These are phyloP conservation scores for Linum trigynum DNA, from an alignment of 345 rosid species.

Conservation along the genomic window DNA sequence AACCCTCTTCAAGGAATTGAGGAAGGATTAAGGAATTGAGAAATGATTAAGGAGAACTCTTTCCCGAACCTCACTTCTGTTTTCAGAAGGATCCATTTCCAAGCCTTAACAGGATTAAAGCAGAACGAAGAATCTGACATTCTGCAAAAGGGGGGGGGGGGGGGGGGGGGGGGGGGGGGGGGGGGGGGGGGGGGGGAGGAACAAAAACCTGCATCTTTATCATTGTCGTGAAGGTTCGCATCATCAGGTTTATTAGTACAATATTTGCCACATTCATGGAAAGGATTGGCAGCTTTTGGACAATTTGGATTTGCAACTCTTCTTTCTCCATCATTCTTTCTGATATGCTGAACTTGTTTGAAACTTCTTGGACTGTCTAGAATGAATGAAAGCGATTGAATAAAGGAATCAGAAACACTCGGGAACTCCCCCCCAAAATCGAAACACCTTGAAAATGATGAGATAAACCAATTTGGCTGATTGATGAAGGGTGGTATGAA, in stretches of 20 bases:
- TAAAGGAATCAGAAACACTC: too few relatives aligned
- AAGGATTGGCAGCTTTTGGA: slow-evolving; percentile 48
- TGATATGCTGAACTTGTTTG: slow-evolving; percentile 22
- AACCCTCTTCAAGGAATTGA: too few relatives aligned
- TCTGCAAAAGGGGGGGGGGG: slow-evolving; percentile 10
- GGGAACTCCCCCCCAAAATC: too few relatives aligned
- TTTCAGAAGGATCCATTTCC: too few relatives aligned
- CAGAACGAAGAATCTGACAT: too few relatives aligned
- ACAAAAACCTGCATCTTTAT: slow-evolving; percentile 35
- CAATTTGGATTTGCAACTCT: slow-evolving; percentile 26
- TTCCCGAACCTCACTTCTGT: too few relatives aligned
- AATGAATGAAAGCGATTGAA: not conserved
- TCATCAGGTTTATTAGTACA: slow-evolving; percentile 30
- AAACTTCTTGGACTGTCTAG: slow-evolving; percentile 31
- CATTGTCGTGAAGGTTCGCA: slow-evolving; percentile 20
- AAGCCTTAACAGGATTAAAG: too few relatives aligned
- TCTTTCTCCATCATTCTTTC: slow-evolving; percentile 33
- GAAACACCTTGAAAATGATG: too few relatives aligned
- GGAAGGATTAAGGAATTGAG: too few relatives aligned
- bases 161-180: slow-evolving; percentile 10
- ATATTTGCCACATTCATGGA: slow-evolving; percentile 40
- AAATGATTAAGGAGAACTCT: too few relatives aligned
- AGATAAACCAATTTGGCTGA: too few relatives aligned
- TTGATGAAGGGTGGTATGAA: too few relatives aligned
- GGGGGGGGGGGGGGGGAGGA: slow-evolving; percentile 14